Percentiles rank a stretch among this genome's conserved stretches.
Evolutionary conservation across 2,329 filamentous ascomycete species (phyloP).

Genomic region (Rhinocladiella mackenziei): DNA sequence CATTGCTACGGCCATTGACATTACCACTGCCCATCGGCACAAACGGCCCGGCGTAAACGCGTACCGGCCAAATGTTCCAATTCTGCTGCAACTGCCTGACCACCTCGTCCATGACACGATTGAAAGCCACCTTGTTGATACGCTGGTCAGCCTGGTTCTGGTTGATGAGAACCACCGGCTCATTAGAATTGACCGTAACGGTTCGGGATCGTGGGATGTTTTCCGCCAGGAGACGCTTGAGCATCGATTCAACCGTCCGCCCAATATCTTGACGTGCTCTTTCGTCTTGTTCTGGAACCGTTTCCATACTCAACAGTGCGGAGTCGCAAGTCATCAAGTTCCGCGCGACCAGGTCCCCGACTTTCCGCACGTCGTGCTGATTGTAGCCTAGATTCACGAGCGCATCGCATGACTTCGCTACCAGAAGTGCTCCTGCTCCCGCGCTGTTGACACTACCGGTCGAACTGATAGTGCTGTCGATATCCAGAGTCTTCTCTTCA

Average conservation of each 20-base stretch:
- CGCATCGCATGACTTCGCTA: conserved; percentile 21
- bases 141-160: background rate
- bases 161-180: conserved; percentile 27
- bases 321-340: conserved; percentile 18
- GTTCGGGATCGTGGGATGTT: conserved; percentile 5
- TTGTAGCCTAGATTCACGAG: conserved; percentile 16
- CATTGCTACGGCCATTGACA: too few relatives aligned
- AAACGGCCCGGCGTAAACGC: conserved; percentile 21
- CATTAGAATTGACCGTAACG: conserved; percentile 28
- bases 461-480: background rate
- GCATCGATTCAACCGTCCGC: conserved; percentile 9
- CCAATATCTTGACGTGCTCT: background rate
- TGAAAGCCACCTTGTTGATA: background rate
- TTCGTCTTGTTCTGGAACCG: background rate
- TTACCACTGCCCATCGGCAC: background rate
- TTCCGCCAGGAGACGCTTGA: conserved; percentile 16
- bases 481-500: background rate
- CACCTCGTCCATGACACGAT: conserved; percentile 7
- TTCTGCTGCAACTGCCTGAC: conserved; percentile 16
- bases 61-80: conserved; percentile 25
- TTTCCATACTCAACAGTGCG: conserved; percentile 4
- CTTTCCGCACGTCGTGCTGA: conserved; percentile 11
- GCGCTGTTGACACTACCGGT: background rate
- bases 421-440: conserved; percentile 12
- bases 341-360: conserved; percentile 7